A percentile compares a stretch with the other conserved stretches of the same genome.
phyloP scores from a whole-genome alignment of 345 rosid genomes.

The Gossypium arboreum region DNA sequence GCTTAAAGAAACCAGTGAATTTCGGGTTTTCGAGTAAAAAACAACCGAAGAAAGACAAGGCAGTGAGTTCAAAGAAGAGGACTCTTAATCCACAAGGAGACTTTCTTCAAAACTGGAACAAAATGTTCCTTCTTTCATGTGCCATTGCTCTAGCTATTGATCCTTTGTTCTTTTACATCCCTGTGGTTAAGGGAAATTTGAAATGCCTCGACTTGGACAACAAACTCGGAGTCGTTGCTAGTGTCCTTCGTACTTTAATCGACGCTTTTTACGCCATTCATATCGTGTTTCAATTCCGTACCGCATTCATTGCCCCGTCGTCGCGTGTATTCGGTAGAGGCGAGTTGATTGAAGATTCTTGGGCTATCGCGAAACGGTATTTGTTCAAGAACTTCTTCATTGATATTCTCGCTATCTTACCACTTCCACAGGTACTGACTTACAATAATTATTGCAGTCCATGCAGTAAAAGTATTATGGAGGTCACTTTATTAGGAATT shows the following conservation, averaged over 20 bases:
- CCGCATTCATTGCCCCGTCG: slow-evolving; percentile 71
- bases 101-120: slow-evolving; percentile 67
- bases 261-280: slow-evolving; percentile 59
- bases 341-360: slow-evolving; percentile 57
- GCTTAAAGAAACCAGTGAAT: slow-evolving; percentile 36
- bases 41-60: slow-evolving; percentile 18
- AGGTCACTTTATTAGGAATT: too few relatives aligned
- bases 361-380: slow-evolving; percentile 44
- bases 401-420: slow-evolving; percentile 69
- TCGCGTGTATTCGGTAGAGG: slow-evolving; percentile 88
- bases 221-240: slow-evolving; percentile 38
- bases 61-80: slow-evolving; percentile 13
- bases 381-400: slow-evolving; percentile 45
- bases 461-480: too few relatives aligned
- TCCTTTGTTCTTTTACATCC: slow-evolving; percentile 76
- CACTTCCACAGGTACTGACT: slow-evolving; percentile 70
- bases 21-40: neutral
- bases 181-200: slow-evolving; percentile 32
- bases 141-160: slow-evolving; percentile 57
- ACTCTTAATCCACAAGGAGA: slow-evolving; percentile 63
- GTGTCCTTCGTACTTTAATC: slow-evolving; percentile 49
- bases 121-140: slow-evolving; percentile 49
- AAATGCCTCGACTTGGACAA: slow-evolving; percentile 50
- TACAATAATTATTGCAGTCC: too few relatives aligned
- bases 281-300: slow-evolving; percentile 65